Conservation (phyloP, 1,284 basidiomycete genomes). For the Pseudozyma hubeiensis region DNA sequence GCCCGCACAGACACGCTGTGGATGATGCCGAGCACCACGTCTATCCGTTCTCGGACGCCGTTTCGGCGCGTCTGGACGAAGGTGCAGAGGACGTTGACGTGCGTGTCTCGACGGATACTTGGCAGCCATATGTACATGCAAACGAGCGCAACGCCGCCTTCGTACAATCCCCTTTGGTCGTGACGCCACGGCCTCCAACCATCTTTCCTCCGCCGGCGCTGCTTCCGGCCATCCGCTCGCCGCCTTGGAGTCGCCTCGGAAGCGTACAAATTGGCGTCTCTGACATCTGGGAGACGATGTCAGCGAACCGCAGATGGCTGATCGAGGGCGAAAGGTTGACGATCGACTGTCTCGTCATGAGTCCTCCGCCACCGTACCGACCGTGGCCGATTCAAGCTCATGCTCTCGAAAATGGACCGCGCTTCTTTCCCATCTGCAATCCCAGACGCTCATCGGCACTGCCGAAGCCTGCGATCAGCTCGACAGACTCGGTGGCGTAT, state of each 20-base stretch:
- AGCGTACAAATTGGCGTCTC: constrained; percentile 30
- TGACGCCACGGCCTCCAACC: constrained; percentile 31
- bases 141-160: constrained; percentile 23
- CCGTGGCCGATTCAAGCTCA: constrained; percentile 39
- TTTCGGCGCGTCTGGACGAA: constrained; percentile 3
- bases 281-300: constrained; percentile 26
- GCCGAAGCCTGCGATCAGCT: background rate
- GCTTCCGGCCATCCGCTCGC: constrained; percentile 39
- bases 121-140: constrained; percentile 25
- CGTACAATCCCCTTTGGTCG: constrained; percentile 5
- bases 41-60: constrained; percentile 9
- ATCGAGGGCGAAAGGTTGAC: constrained; percentile 32
- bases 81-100: constrained; percentile 11
- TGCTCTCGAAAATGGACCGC: constrained; percentile 17
- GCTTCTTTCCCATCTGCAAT: constrained; percentile 28
- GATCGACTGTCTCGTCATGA: constrained; percentile 45
- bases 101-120: constrained; percentile 10
- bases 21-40: constrained; percentile 2
- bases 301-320: constrained; percentile 18
- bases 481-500: constrained; percentile 11
- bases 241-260: constrained; percentile 22
- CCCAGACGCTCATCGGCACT: constrained; percentile 16
- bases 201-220: constrained; percentile 51
- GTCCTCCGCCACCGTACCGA: constrained; percentile 49
- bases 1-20: constrained; percentile 8